Evolutionary conservation across 805 yeast genomes (phyloP).

Genomic region (Candida orba): DNA sequence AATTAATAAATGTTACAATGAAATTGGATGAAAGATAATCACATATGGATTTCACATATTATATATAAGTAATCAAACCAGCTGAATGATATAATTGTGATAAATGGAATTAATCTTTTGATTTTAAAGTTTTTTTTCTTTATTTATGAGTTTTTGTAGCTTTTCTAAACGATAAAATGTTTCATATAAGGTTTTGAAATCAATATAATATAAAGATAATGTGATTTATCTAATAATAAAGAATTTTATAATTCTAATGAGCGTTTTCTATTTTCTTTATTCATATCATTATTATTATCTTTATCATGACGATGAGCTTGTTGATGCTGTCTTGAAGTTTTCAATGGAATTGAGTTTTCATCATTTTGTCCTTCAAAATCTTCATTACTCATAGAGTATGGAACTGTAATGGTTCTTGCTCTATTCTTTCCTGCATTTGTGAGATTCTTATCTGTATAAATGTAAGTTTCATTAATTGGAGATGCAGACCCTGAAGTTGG

Average conservation of each 20-base stretch:
- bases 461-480: conserved; percentile 6
- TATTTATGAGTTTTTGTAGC: too few species aligned
- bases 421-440: background rate
- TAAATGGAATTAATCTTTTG: too few species aligned
- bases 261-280: background rate
- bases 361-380: background rate
- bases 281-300: background rate
- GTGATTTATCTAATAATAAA: background rate
- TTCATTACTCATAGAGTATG: background rate
- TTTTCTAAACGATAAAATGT: too few species aligned
- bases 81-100: too few species aligned
- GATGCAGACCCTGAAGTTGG: conserved; percentile 12
- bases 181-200: too few species aligned
- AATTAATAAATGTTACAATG: too few species aligned
- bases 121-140: too few species aligned
- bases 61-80: too few species aligned
- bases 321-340: background rate
- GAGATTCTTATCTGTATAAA: background rate
- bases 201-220: background rate
- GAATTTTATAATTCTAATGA: conserved; percentile 1
- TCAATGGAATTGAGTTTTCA: background rate
- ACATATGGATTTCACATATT: too few species aligned
- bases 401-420: background rate
- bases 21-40: too few species aligned
- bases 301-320: background rate